Evolutionary conservation across 1,284 basidiomycete genomes (phyloP).

Genomic region (Ceratobasidium sp.): DNA sequence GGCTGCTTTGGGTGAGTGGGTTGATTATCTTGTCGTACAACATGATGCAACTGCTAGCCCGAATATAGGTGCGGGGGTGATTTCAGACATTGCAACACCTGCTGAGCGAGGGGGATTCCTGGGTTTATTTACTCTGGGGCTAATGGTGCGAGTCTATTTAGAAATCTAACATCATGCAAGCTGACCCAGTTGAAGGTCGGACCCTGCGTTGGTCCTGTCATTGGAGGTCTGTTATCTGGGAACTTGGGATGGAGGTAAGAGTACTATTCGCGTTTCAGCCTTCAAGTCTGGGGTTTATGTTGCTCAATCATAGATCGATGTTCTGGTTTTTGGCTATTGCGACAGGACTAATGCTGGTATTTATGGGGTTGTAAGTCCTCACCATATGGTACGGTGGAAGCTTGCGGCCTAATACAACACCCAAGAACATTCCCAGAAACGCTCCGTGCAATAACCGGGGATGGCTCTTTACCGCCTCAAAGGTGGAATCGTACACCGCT

Average conservation of each 20-base stretch:
- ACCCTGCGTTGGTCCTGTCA: constrained; percentile 64
- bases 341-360: neutral
- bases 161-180: neutral
- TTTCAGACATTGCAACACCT: constrained; percentile 65
- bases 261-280: no score
- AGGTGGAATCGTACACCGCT: no score
- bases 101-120: constrained; percentile 66
- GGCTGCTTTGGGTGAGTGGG: constrained; percentile 61
- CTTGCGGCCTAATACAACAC: no score
- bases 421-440: no score
- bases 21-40: neutral
- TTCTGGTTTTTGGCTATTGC: constrained; percentile 7
- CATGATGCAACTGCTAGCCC: no score
- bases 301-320: neutral
- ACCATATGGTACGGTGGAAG: no score
- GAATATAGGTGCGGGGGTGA: constrained; percentile 63
- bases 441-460: no score
- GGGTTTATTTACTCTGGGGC: constrained; percentile 60
- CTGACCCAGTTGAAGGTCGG: constrained; percentile 57
- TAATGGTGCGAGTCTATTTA: constrained; percentile 39
- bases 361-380: neutral
- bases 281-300: no score
- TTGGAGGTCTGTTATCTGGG: constrained; percentile 62
- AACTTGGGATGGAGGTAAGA: no score
- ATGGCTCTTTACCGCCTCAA: no score